phyloP scores from a whole-genome alignment of 495 filamentous ascomycete species.

The Neurospora sp. region DNA sequence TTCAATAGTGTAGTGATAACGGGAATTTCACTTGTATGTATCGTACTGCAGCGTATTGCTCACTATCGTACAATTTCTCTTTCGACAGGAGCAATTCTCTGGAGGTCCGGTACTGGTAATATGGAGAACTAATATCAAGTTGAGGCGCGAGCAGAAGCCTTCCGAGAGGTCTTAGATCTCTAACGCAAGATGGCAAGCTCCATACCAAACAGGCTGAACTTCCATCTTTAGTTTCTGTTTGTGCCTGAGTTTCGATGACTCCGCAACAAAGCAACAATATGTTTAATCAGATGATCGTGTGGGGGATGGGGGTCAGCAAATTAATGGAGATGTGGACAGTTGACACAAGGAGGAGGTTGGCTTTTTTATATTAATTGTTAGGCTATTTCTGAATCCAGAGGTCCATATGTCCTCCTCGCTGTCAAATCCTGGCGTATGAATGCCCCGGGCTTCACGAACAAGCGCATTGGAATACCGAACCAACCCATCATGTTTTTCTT shows the following conservation, averaged over 20 bases:
- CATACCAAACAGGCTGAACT: neutral
- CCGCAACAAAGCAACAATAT: neutral
- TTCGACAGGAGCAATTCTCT: neutral
- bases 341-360: neutral
- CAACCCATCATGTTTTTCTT: neutral
- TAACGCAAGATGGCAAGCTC: neutral
- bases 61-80: neutral
- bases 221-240: neutral
- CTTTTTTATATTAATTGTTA: neutral
- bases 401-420: neutral
- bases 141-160: neutral
- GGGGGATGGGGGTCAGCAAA: neutral
- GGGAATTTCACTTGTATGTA: neutral
- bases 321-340: neutral
- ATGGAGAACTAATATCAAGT: neutral
- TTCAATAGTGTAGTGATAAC: neutral
- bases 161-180: neutral
- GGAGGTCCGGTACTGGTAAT: neutral
- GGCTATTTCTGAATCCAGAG: neutral
- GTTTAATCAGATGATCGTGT: neutral
- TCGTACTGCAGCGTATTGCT: neutral
- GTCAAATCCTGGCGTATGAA: neutral
- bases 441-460: neutral
- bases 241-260: neutral
- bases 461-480: neutral